phyloP scores from a whole-genome alignment of 306 rosid species.

The Sechiopsis laciniata region DNA sequence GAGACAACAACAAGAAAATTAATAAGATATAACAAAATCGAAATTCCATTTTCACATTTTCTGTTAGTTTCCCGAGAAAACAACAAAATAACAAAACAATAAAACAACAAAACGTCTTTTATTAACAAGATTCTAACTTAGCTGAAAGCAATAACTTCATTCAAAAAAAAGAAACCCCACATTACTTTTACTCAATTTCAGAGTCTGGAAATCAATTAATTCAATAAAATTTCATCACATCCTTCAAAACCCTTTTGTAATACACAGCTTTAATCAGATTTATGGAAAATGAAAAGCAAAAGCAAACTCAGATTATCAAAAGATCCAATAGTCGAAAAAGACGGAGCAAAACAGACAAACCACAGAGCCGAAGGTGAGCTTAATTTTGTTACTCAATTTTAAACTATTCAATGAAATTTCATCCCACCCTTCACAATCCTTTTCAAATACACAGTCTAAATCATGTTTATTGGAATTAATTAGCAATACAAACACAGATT shows the following conservation, averaged over 20 bases:
- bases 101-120: background rate
- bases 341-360: too few relatives aligned
- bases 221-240: background rate
- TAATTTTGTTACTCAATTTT: too few relatives aligned
- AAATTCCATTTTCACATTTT: background rate
- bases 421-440: too few relatives aligned
- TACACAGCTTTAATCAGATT: background rate
- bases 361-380: too few relatives aligned
- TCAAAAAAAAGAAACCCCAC: background rate
- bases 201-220: background rate
- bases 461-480: too few relatives aligned
- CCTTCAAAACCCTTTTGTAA: background rate
- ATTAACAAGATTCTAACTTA: background rate
- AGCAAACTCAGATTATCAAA: background rate
- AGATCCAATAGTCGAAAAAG: background rate
- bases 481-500: too few relatives aligned
- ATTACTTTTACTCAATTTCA: background rate
- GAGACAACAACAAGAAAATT: background rate
- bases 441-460: too few relatives aligned
- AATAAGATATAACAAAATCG: background rate
- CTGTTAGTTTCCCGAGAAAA: conserved; percentile 8
- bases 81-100: background rate
- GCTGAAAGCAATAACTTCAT: background rate
- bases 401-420: too few relatives aligned
- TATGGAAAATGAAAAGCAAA: background rate